Evolutionary conservation across 2,329 filamentous ascomycete species (phyloP).

Genomic region (Neoarthrinium moseri): DNA sequence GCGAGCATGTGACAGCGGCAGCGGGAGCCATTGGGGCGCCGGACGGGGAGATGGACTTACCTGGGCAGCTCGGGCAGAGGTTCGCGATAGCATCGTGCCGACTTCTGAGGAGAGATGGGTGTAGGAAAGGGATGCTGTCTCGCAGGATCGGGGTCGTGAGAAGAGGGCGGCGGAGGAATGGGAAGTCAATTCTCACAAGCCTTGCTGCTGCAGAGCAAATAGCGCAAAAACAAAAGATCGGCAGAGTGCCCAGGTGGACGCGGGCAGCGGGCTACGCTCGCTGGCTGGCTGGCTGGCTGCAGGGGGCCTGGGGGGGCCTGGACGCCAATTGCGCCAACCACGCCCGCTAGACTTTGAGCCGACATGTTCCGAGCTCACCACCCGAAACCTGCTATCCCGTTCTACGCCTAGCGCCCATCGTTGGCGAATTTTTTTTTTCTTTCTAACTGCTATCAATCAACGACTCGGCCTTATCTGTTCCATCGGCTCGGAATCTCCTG

Average conservation of each 20-base stretch:
- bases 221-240: conserved; percentile 14
- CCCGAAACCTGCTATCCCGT: neutral
- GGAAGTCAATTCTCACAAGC: conserved; percentile 3
- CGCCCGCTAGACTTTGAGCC: conserved; percentile 4
- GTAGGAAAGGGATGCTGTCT: conserved; percentile 6
- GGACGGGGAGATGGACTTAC: conserved; percentile 34
- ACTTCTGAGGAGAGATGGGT: neutral
- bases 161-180: conserved; percentile 1
- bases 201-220: conserved; percentile 11
- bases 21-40: conserved; percentile 2
- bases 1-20: conserved; percentile 17
- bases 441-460: no score
- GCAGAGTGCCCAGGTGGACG: conserved; percentile 6
- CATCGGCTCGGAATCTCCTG: no score
- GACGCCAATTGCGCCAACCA: no score
- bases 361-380: conserved; percentile 8
- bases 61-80: conserved; percentile 56
- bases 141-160: neutral
- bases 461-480: neutral
- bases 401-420: neutral
- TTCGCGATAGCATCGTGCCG: conserved; percentile 57
- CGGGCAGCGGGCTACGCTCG: neutral
- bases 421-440: no score
- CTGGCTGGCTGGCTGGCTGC: neutral
- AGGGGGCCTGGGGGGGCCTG: no score